Base-by-base conservation (phyloP, 805 yeast species). In the Saccharomycopsis microspora region DNA sequence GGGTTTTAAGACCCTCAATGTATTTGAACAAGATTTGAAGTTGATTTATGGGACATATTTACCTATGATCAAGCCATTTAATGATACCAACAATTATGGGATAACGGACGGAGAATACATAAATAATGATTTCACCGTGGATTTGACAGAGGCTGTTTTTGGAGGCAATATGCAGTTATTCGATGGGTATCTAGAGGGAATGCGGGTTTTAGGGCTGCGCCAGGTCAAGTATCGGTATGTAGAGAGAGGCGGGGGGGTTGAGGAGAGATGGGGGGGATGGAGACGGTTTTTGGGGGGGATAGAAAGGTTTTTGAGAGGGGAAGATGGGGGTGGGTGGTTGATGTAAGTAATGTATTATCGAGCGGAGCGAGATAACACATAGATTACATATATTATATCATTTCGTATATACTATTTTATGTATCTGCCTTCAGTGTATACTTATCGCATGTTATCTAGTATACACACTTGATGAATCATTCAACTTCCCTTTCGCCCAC, bases 21-120 rank as follows among this genome's bases (percentile, higher is more conserved):
- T 33, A 6, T 42, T 32, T 42, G 45, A 42, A 32, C n/a, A n/a
- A 6, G 45, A 42, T 32, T 27, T 42, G 5, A 9, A n/a, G 36
- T 60, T 61, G 30, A 52, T 54, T 32, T 42, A 59, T 6, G 56
- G 56, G 6, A 60, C 59, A 38, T 55, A 54, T 29, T 38, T 62
- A 31, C 57, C 61, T 32, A 37, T 57, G 27, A 47, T 62, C 36
- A 59, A 58, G 36, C 66, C 66, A 9, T 61, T 60, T 44, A 56
- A 58, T 39, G 47, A 47, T 36, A 4, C 36, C 27, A 47, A 47
- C 44, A 50, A 52, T 33, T 52, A 52, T 44, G 53, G 50, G 8
- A 50, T 50, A 28, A 47, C 49, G 33, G 29, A 50, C 42, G 32
- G 27, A 28, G 46, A 47, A 5, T 33, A n/a, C 10, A 41, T 52